A percentile compares a stretch with the other conserved stretches of the same genome.
phyloP scores from a whole-genome alignment of 352 stramenopile genomes.

The Ophiocytium majus region DNA sequence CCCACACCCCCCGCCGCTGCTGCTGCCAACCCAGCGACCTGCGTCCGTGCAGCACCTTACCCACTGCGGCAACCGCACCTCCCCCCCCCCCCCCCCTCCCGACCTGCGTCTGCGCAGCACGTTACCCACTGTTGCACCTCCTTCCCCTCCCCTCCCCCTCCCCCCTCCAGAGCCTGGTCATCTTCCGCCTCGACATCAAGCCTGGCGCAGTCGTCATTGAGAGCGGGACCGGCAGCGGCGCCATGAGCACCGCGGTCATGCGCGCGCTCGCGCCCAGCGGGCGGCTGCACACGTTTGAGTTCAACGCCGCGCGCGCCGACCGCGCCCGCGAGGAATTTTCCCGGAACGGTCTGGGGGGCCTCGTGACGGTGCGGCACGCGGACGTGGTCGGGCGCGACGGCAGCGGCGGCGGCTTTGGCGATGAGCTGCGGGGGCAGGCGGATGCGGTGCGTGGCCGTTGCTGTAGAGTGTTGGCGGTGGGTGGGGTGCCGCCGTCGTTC shows the following conservation, averaged over 20 bases:
- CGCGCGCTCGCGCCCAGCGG: constrained; percentile 76
- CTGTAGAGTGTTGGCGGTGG: constrained; percentile 14
- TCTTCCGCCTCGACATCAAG: constrained; percentile 61
- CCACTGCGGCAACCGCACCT: too few species aligned
- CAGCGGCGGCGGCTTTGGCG: constrained; percentile 59
- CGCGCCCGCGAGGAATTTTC: constrained; percentile 88
- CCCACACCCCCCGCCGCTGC: too few species aligned
- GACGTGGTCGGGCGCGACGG: constrained; percentile 81
- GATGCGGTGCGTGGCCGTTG: constrained; percentile 26
- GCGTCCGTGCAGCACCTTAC: too few species aligned
- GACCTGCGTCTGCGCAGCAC: too few species aligned
- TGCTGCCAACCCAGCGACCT: too few species aligned
- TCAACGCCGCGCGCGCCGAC: constrained; percentile 86
- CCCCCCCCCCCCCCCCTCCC: too few species aligned
- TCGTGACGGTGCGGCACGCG: constrained; percentile 86
- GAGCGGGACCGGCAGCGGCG: constrained; percentile 76
- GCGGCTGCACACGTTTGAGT: constrained; percentile 96
- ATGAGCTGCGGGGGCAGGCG: constrained; percentile 42
- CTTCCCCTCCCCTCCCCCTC: neutral
- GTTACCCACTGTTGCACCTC: too few species aligned
- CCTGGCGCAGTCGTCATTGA: constrained; percentile 76
- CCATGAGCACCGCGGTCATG: constrained; percentile 70
- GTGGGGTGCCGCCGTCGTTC: neutral
- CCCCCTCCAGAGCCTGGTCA: constrained; percentile 69
- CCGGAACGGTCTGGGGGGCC: constrained; percentile 76